Conservation (phyloP, 495 filamentous ascomycete genomes). For the Letharia lupina region DNA sequence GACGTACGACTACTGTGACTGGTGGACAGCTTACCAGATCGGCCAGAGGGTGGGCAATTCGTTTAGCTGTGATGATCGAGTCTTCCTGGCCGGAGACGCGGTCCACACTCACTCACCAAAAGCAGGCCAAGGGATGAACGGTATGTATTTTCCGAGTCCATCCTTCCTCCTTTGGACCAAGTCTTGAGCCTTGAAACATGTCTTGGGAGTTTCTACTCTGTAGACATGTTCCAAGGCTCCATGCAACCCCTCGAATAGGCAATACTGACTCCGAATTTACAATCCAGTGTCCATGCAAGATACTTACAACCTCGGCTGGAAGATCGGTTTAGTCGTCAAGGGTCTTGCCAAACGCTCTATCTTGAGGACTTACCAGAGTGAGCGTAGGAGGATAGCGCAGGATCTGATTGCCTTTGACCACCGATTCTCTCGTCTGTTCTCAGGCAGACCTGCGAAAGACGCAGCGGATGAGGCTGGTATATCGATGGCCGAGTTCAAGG, state of each 20-base stretch:
- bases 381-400: conserved; percentile 60
- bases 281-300: conserved; percentile 47
- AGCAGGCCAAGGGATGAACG: conserved; percentile 70
- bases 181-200: too few species aligned
- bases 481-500: conserved; percentile 39
- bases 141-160: too few species aligned
- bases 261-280: too few species aligned
- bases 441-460: conserved; percentile 31
- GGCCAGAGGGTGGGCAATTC: conserved; percentile 63
- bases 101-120: conserved; percentile 61
- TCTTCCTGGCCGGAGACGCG: conserved; percentile 58
- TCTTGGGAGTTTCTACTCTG: too few species aligned
- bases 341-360: conserved; percentile 44
- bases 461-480: conserved; percentile 35
- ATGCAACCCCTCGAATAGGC: too few species aligned
- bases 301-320: conserved; percentile 66
- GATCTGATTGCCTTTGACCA: conserved; percentile 68
- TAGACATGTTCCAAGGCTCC: too few species aligned
- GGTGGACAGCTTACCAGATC: conserved; percentile 60
- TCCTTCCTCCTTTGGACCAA: too few species aligned
- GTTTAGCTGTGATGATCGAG: conserved; percentile 51
- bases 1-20: conserved; percentile 53
- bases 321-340: conserved; percentile 53
- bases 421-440: conserved; percentile 46
- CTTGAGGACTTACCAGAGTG: conserved; percentile 60